Conservation (phyloP, 352 stramenopile species). For the Globisporangium lucens region DNA sequence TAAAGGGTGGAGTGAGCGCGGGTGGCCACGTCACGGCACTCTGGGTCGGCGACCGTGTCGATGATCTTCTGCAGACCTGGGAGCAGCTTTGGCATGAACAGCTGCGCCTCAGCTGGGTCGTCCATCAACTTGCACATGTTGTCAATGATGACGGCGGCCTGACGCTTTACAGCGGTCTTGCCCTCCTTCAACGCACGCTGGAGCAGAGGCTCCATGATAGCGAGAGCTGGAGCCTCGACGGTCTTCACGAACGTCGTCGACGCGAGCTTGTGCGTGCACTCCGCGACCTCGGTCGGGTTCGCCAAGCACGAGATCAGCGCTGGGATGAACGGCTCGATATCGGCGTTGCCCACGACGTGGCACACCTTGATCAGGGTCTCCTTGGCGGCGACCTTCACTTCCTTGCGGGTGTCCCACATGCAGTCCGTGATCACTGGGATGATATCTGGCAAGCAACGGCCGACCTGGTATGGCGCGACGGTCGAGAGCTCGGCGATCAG, state of each 20-base stretch:
- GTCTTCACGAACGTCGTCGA: constrained; percentile 99
- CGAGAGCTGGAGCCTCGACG: constrained; percentile 94
- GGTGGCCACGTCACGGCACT: constrained; percentile 95
- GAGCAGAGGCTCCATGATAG: constrained; percentile 97
- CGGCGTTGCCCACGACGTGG: constrained; percentile 97
- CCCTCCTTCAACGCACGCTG: constrained; percentile 95
- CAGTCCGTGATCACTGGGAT: constrained; percentile 97
- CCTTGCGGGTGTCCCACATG: constrained; percentile 99
- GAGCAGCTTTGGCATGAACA: constrained; percentile 97
- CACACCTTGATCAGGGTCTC: constrained; percentile 94
- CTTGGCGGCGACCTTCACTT: constrained; percentile 95
- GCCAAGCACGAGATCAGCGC: constrained; percentile 96
- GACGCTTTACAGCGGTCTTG: constrained; percentile 95
- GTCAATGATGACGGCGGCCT: constrained; percentile 98
- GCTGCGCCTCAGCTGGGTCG: constrained; percentile 94
- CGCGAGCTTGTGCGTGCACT: constrained; percentile 98
- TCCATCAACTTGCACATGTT: constrained; percentile 99
- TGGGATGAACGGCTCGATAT: constrained; percentile 99
- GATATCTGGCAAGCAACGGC: constrained; percentile 94
- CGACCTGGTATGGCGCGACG: constrained; percentile 93
- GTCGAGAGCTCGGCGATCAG: constrained; percentile 91
- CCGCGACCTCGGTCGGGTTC: constrained; percentile 96
- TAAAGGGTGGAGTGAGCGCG: constrained; percentile 93
- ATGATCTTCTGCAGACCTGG: constrained; percentile 97
- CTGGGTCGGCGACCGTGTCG: constrained; percentile 94